These are phyloP conservation scores for Durio zibethinus DNA, from an alignment of 345 rosid genomes.

Conservation along the genomic window DNA sequence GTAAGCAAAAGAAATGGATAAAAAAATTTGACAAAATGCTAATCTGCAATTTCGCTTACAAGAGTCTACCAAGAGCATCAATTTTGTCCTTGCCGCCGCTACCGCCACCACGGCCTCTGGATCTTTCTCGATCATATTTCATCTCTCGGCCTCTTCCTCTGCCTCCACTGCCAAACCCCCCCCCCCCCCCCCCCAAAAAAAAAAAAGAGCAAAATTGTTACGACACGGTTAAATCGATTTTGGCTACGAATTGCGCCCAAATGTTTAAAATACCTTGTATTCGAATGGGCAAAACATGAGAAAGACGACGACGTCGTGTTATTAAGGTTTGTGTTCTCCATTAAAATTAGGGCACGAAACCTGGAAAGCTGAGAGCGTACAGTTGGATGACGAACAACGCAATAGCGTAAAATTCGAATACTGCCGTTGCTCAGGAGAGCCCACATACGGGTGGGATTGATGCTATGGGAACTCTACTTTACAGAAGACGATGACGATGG, in stretches of 20 bases:
- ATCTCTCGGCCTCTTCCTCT: constrained; percentile 45
- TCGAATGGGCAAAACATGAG: constrained; percentile 41
- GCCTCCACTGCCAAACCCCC: constrained; percentile 32
- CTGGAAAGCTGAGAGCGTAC: constrained; percentile 7
- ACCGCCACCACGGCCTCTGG: constrained; percentile 45
- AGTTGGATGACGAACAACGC: constrained; percentile 21
- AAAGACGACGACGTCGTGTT: constrained; percentile 15
- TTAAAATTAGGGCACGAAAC: constrained; percentile 7
- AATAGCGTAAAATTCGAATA: constrained; percentile 20
- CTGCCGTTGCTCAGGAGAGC: constrained; percentile 9
- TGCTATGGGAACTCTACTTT: background rate
- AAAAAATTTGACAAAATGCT: background rate
- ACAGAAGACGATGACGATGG: background rate
- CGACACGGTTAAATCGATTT: background rate
- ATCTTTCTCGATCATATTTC: constrained; percentile 38
- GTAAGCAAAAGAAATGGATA: background rate
- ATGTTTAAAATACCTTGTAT: constrained; percentile 30
- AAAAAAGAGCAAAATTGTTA: background rate
- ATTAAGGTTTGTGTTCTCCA: constrained; percentile 6
- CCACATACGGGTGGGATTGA: constrained; percentile 11
- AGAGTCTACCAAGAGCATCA: constrained; percentile 82
- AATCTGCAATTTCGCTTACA: constrained; percentile 44
- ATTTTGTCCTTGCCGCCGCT: constrained; percentile 53
- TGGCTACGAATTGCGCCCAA: background rate
- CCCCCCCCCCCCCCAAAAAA: background rate